These are phyloP conservation scores for Tagetes patula DNA, from an alignment of 129 eudicot species.

Conservation along the genomic window DNA sequence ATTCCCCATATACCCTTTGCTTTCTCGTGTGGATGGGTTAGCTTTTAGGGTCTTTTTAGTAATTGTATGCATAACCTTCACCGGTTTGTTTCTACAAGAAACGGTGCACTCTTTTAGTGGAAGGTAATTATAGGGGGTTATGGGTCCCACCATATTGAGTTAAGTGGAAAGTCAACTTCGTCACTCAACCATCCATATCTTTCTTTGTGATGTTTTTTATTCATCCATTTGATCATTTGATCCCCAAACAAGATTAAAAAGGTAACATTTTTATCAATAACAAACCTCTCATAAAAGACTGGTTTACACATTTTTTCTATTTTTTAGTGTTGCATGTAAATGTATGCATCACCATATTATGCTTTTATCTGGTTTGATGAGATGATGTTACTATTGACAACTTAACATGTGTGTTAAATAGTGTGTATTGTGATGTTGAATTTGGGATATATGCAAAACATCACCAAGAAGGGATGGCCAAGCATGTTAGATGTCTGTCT, in stretches of 20 bases:
- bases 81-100: constrained; percentile 16
- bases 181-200: constrained; percentile 33
- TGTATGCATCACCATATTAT: too few species aligned
- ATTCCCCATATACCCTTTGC: constrained; percentile 32
- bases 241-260: too few species aligned
- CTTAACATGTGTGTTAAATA: constrained; percentile 24
- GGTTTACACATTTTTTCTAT: too few species aligned
- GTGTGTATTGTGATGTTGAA: constrained; percentile 23
- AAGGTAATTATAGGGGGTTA: not conserved
- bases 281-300: too few species aligned
- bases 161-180: constrained; percentile 50
- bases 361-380: too few species aligned
- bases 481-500: constrained; percentile 33
- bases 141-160: constrained; percentile 28
- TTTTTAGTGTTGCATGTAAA: too few species aligned
- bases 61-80: constrained; percentile 39
- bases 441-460: constrained; percentile 29
- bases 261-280: too few species aligned
- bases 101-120: not conserved
- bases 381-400: not conserved
- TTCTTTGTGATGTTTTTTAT: constrained; percentile 25
- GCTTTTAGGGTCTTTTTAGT: constrained; percentile 29
- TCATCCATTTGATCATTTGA: too few species aligned
- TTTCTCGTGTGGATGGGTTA: constrained; percentile 35
- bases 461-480: constrained; percentile 29